phyloP scores from a whole-genome alignment of 257 asterid genomes.

The Solanum boliviense region DNA sequence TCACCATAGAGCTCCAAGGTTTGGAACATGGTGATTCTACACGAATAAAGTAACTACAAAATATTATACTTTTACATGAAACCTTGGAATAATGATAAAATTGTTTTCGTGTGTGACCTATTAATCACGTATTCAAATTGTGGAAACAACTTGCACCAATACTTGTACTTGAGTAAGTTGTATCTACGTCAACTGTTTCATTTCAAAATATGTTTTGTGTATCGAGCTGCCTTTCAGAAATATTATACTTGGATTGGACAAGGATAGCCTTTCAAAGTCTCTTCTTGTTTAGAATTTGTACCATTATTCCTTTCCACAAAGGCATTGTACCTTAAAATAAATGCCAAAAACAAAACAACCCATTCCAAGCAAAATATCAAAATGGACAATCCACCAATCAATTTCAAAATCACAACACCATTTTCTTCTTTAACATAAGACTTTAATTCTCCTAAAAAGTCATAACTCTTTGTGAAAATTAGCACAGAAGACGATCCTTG shows the following conservation, averaged over 20 bases:
- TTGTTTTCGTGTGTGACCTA: too few relatives aligned
- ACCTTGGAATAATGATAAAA: too few relatives aligned
- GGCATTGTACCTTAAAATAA: conserved; percentile 24
- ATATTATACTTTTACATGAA: background rate
- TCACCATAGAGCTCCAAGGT: background rate
- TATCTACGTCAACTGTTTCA: background rate
- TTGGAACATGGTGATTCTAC: background rate
- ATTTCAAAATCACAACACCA: conserved; percentile 18
- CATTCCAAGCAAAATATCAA: conserved; percentile 25
- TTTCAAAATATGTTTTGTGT: background rate
- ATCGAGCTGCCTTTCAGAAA: background rate
- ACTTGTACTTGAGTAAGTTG: background rate
- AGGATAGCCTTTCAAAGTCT: conserved; percentile 9
- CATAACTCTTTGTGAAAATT: conserved; percentile 4
- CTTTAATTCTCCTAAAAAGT: conserved; percentile 11
- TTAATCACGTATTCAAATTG: background rate
- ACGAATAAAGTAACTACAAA: background rate
- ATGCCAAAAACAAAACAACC: conserved; percentile 26
- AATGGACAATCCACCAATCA: conserved; percentile 25
- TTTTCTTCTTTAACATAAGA: conserved; percentile 20
- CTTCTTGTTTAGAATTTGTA: background rate
- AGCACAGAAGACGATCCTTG: conserved; percentile 33
- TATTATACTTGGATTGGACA: conserved; percentile 19
- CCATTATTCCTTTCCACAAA: conserved; percentile 17
- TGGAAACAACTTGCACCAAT: background rate